These are phyloP conservation scores for Parathielavia hyrcaniae DNA, from an alignment of 495 filamentous ascomycete genomes.

Conservation along the genomic window DNA sequence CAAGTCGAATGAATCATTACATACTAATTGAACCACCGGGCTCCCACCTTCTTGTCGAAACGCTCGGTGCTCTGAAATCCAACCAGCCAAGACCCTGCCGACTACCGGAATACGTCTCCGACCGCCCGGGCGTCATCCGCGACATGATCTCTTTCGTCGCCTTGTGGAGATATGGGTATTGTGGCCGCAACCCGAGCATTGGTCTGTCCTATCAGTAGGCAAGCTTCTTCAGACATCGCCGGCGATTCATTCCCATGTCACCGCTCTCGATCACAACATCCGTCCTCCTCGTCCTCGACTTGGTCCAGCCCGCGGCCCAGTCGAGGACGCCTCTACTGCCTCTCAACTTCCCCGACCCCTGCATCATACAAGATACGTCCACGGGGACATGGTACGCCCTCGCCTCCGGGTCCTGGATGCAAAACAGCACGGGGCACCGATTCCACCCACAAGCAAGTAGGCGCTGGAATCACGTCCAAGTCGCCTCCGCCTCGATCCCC, in stretches of 20 bases:
- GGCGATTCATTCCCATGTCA: neutral
- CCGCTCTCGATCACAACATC: conserved; percentile 1
- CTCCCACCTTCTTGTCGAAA: neutral
- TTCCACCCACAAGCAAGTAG: neutral
- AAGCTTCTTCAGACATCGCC: neutral
- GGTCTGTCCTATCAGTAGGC: neutral
- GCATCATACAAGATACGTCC: conserved; percentile 26
- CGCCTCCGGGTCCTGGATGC: conserved; percentile 27
- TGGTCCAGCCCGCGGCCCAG: neutral
- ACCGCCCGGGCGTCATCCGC: neutral
- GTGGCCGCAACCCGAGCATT: neutral
- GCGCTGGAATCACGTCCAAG: conserved; percentile 35
- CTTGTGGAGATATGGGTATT: neutral
- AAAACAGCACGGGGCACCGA: neutral
- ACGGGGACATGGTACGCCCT: conserved; percentile 37
- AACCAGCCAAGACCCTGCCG: neutral
- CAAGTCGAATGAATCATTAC: no score
- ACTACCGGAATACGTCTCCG: neutral
- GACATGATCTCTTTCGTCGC: neutral
- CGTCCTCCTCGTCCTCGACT: neutral
- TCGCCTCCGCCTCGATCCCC: conserved; percentile 29
- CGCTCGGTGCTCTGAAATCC: neutral
- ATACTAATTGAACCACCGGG: neutral
- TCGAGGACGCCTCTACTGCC: conserved; percentile 12
- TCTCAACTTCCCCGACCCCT: conserved; percentile 36